Conservation (phyloP, 169 alveolate genomes). For the Theileria sp. region DNA sequence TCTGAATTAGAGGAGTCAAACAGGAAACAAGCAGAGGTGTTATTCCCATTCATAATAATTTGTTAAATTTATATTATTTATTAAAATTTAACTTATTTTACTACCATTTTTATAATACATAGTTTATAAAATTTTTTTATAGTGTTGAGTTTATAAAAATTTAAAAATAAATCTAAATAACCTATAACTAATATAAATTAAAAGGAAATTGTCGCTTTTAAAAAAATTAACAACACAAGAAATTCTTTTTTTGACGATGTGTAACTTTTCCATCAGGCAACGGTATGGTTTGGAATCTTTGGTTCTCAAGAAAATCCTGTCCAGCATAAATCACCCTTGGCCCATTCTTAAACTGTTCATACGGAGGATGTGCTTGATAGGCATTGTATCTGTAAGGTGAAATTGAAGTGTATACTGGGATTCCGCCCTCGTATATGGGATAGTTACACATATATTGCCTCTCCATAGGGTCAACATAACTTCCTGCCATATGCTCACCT, state of each 20-base stretch:
- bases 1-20: slow-evolving; percentile 15
- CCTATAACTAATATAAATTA: too few species aligned
- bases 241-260: slow-evolving; percentile 58
- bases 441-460: slow-evolving; percentile 19
- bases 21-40: neutral
- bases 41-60: neutral
- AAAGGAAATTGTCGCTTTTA: neutral
- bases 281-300: slow-evolving; percentile 15
- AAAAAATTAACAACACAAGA: slow-evolving; percentile 53
- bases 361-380: slow-evolving; percentile 30
- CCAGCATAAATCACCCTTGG: slow-evolving; percentile 2
- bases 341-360: slow-evolving; percentile 40
- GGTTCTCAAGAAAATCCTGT: slow-evolving; percentile 6
- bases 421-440: slow-evolving; percentile 39
- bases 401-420: slow-evolving; percentile 16
- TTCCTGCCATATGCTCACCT: slow-evolving; percentile 26
- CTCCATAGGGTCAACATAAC: slow-evolving; percentile 49
- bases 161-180: too few species aligned
- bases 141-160: neutral
- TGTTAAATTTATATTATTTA: neutral
- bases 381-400: slow-evolving; percentile 24
- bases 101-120: neutral
- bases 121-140: too few species aligned
- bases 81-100: too few species aligned
- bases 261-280: slow-evolving; percentile 26